Percentiles rank a stretch among this genome's conserved stretches.
phyloP scores from a whole-genome alignment of 345 rosid genomes.

The Sapria himalayana region DNA sequence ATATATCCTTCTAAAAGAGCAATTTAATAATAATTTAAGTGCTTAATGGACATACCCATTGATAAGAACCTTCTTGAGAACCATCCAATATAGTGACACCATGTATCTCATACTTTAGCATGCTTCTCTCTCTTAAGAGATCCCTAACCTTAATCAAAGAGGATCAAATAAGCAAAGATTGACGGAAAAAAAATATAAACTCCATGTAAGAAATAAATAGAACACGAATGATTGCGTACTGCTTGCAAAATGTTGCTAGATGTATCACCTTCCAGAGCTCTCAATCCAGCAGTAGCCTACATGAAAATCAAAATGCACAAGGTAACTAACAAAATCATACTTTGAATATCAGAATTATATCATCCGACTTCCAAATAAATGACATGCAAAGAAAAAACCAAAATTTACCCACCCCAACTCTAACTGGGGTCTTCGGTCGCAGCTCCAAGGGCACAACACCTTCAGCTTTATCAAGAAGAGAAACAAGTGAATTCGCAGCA shows the following conservation, averaged over 20 bases:
- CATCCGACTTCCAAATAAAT: not conserved
- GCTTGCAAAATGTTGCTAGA: constrained; percentile 73
- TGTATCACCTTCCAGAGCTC: constrained; percentile 60
- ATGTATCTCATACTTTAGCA: constrained; percentile 36
- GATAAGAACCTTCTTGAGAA: constrained; percentile 87
- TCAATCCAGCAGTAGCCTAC: constrained; percentile 95
- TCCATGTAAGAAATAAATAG: constrained; percentile 3
- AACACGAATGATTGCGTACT: constrained; percentile 15
- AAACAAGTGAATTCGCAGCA: constrained; percentile 43
- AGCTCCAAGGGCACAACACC: constrained; percentile 57
- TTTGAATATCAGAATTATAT: not conserved
- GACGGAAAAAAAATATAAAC: constrained; percentile 5
- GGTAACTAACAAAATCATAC: not conserved
- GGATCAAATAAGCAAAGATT: constrained; percentile 7
- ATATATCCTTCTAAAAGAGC: not conserved
- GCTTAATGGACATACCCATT: constrained; percentile 53
- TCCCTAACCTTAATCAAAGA: constrained; percentile 47
- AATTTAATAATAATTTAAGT: not conserved
- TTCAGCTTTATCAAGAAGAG: constrained; percentile 77
- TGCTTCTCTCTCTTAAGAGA: constrained; percentile 57
- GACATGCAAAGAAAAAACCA: not conserved
- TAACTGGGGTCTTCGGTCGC: constrained; percentile 73
- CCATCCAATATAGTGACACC: constrained; percentile 80
- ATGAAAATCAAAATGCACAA: constrained; percentile 4
- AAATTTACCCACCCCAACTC: constrained; percentile 65